phyloP scores from a whole-genome alignment of 805 yeast genomes.

The Metschnikowia similis region DNA sequence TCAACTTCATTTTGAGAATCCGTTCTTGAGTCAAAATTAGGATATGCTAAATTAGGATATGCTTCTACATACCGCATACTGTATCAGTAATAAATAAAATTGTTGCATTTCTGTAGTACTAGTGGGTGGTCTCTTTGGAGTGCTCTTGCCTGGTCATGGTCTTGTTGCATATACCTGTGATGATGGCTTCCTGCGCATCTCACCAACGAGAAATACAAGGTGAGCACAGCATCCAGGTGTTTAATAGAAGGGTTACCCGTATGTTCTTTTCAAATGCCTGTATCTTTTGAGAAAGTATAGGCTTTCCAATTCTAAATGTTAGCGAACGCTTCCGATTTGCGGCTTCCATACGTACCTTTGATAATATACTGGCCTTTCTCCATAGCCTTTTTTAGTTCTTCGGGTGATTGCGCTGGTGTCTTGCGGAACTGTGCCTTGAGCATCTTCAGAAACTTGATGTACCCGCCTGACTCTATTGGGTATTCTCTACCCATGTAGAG shows the following conservation, averaged over 20 bases:
- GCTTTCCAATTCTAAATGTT: constrained; percentile 27
- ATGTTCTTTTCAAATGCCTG: constrained; percentile 35
- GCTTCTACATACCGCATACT: background rate
- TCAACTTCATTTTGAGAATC: constrained; percentile 84
- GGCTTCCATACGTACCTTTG: constrained; percentile 19
- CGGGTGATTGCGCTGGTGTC: constrained; percentile 13
- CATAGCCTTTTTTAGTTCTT: constrained; percentile 22
- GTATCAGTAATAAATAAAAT: background rate
- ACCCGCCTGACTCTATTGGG: constrained; percentile 30
- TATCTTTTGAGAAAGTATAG: constrained; percentile 29
- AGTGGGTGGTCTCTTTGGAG: background rate
- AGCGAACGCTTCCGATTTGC: background rate
- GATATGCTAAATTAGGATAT: background rate
- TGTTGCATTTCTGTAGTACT: background rate
- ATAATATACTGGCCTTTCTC: constrained; percentile 25
- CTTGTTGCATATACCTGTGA: no score
- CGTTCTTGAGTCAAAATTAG: constrained; percentile 34
- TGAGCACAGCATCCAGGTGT: no score
- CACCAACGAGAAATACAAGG: no score
- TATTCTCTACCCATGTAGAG: constrained; percentile 34
- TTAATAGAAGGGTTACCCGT: constrained; percentile 2
- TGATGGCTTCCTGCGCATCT: no score
- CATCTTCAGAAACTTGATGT: constrained; percentile 18
- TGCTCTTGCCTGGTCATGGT: no score
- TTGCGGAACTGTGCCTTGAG: constrained; percentile 20